Conservation (phyloP, 73 alveolate genomes). For the Tetrahymena malaccensis region DNA sequence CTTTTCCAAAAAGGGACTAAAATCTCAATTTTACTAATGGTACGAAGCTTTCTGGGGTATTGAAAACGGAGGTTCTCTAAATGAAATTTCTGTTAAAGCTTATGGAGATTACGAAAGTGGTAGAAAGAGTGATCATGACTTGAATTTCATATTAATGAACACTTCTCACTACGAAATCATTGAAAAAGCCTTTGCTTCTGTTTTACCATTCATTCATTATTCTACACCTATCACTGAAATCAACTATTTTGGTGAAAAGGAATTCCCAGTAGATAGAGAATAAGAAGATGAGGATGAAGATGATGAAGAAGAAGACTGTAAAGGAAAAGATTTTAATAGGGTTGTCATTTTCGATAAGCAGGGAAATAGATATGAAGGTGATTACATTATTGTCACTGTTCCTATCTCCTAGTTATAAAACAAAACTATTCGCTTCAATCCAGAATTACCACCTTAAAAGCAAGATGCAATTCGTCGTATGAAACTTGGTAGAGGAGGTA, state of each 20-base stretch:
- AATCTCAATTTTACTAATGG: background rate
- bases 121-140: background rate
- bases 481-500: background rate
- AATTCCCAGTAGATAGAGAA: background rate
- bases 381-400: background rate
- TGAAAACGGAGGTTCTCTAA: background rate
- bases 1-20: background rate
- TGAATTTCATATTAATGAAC: background rate
- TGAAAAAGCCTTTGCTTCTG: background rate
- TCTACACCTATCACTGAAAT: background rate
- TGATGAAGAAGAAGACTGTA: background rate
- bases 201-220: background rate
- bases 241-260: background rate
- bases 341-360: background rate
- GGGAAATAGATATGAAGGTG: background rate
- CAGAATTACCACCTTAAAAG: background rate
- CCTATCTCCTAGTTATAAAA: background rate
- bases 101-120: background rate
- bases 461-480: background rate
- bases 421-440: background rate
- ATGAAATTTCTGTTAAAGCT: background rate
- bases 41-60: background rate
- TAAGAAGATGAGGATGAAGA: background rate
- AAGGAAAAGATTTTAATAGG: background rate
- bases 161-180: background rate